phyloP scores from a whole-genome alignment of 1,284 basidiomycete genomes.

The Taiwanofungus camphoratus region DNA sequence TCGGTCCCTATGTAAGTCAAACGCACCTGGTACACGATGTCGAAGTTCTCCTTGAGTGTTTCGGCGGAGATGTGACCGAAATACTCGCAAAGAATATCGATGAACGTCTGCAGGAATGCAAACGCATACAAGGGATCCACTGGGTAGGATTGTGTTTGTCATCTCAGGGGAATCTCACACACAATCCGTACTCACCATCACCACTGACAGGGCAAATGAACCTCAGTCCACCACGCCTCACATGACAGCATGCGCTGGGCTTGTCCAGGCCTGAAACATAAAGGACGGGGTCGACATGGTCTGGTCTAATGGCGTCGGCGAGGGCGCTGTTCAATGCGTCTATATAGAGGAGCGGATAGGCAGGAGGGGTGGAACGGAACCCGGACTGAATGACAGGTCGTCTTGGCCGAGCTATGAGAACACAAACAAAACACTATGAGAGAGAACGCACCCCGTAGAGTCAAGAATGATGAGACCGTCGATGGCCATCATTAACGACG shows the following conservation, averaged over 20 bases:
- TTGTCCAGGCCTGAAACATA: conserved; percentile 47
- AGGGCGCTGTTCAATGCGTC: conserved; percentile 79
- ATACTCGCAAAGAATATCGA: conserved; percentile 83
- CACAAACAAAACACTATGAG: not conserved
- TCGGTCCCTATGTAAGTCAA: too few relatives aligned
- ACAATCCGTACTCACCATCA: conserved; percentile 49
- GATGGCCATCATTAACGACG: conserved; percentile 68
- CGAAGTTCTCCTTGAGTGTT: conserved; percentile 89
- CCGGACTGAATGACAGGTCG: conserved; percentile 89
- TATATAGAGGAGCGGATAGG: conserved; percentile 82
- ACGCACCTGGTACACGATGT: conserved; percentile 87
- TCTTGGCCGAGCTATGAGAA: conserved; percentile 33
- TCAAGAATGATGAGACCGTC: conserved; percentile 91
- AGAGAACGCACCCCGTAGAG: conserved; percentile 57
- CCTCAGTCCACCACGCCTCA: conserved; percentile 70
- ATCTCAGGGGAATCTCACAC: not conserved
- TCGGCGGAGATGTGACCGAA: conserved; percentile 71
- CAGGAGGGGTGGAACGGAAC: conserved; percentile 73
- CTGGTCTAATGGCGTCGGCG: conserved; percentile 44
- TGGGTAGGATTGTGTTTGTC: conserved; percentile 26
- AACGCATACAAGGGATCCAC: conserved; percentile 90
- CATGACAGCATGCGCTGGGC: conserved; percentile 75
- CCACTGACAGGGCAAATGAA: conserved; percentile 79
- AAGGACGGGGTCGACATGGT: conserved; percentile 66
- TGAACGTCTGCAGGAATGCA: conserved; percentile 81